Base-by-base conservation (phyloP, 1,284 basidiomycete species). In the Microstroma glucosiphilum region DNA sequence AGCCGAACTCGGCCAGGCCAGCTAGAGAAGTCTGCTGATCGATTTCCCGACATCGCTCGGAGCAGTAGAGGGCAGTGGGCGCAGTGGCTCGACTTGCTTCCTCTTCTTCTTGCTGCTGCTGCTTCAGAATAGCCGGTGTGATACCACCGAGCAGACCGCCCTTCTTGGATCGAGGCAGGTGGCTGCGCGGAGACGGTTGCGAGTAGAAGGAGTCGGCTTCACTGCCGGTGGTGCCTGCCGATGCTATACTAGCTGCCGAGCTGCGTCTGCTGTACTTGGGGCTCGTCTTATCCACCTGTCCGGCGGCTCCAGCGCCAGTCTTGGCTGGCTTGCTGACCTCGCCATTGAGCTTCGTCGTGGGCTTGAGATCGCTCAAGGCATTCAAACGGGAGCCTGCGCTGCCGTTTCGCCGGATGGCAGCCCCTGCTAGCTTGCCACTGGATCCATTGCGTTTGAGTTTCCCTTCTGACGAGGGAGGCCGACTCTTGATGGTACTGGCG, bases 301-400 rank as follows among this genome's bases (percentile, higher is more conserved):
- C 48, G 1, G 65, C 59, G 17, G 51, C 55, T 1, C 55, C 23
- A 21, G 56, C n/a, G 1, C 55, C 58, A 43, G 41, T 53, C 30
- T 67, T 63, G 23, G 3, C 59, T 4, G 30, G 30, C 30, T 37
- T 37, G 30, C 30, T 37, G 4, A 37, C 30, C 49, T 71, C 68
- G 17, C 53, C 63, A 54, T 71, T 58, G 21, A 73, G 61, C 55
- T 73, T 75, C 21, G 71, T 75, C 37, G 73, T 75, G 43, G 72
- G 71, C 46, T 69, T 68, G 23, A 75, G 63, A 60, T 75, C 71
- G 68, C 70, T 73, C 17, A 75, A 66, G 1, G 73, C 73, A 58
- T 75, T 68, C 11, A 75, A 66, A 0, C 73, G 66, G 55, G 67
- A 67, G 6, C 63, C 71, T 1, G 72, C 68, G 48, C 73, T 75